These are phyloP conservation scores for Crithidia bombi DNA, from an alignment of 208 protist genomes.

Conservation along the genomic window DNA sequence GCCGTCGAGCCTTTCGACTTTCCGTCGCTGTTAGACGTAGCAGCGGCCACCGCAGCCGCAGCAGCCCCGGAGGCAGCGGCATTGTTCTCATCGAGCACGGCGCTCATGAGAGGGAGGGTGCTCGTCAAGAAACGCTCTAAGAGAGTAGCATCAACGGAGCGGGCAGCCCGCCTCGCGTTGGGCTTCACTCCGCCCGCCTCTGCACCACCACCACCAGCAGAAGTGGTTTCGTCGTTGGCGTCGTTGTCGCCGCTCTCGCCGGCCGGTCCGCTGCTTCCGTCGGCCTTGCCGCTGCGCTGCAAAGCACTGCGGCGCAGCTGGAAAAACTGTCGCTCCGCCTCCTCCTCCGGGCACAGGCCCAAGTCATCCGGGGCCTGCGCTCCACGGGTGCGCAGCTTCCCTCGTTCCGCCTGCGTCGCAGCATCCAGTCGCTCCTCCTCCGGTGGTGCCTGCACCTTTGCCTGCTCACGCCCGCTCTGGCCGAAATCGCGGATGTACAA, in stretches of 20 bases:
- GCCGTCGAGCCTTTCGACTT: slow-evolving; percentile 51
- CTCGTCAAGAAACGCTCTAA: slow-evolving; percentile 64
- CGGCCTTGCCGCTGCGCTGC: slow-evolving; percentile 22
- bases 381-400: slow-evolving; percentile 35
- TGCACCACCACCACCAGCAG: neutral
- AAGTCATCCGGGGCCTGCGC: slow-evolving; percentile 74
- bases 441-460: slow-evolving; percentile 56
- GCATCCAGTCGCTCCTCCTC: slow-evolving; percentile 62
- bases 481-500: slow-evolving; percentile 85
- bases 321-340: slow-evolving; percentile 44
- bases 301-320: slow-evolving; percentile 22
- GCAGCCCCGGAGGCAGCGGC: slow-evolving; percentile 18
- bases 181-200: neutral
- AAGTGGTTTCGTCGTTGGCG: slow-evolving; percentile 3
- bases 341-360: slow-evolving; percentile 77
- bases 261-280: neutral
- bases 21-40: neutral
- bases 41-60: neutral
- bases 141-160: slow-evolving; percentile 54
- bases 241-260: slow-evolving; percentile 6
- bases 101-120: slow-evolving; percentile 71
- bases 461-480: slow-evolving; percentile 54
- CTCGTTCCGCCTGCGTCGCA: slow-evolving; percentile 63
- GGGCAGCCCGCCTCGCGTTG: slow-evolving; percentile 1
- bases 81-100: slow-evolving; percentile 73